Base-by-base conservation (phyloP, 2,329 filamentous ascomycete species). In the Clonostachys rhizophaga region DNA sequence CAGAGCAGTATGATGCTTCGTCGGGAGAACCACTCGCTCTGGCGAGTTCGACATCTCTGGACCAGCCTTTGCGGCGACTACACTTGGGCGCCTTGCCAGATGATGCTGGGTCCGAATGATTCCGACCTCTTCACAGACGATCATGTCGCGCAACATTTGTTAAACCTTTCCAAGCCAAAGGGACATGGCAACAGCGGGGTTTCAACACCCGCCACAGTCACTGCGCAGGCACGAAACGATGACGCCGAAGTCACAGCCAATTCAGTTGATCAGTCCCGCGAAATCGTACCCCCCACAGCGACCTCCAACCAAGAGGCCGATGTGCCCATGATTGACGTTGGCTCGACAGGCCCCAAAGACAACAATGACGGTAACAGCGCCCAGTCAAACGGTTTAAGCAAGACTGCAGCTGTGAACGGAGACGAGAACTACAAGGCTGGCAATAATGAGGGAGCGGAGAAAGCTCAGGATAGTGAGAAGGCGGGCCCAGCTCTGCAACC, bases 21-120 rank as follows among this genome's bases (percentile, higher is more conserved):
- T 48, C 86, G 86, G 59, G 89, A 94, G 61, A 87, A 87, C 52
- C 72, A 74, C 24, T 83, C 84, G 6, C 69, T 92, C 11, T 89
- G 85, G 79, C 83, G 81, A 56, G 83, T 89, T 42, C 89, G 89
- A 60, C 81, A 86, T 54, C 68, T 94, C 44, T 75, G 89, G 54
- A 87, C 85, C 34, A 80, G 81, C 52, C 74, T 94, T 9, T 82
- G 86, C 43, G 89, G 89, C 34, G 89, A 95, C 61, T 80, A 84
- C 52, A 82, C 80, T 13, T 86, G 83, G 82, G 75, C 78, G 41
- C 81, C 81, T 8, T 84, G 81, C 57, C 74, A 75, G 42, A 68
- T 72, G 53, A 77, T 85, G 66, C 66, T 83, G 36, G 75, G 75
- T 1, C 68, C 75, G 6, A 71, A 79, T 54, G 81, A 86, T 55